Evolutionary conservation across 805 yeast genomes (phyloP), one percentile per base, ranked within the genome.

Genomic region (Candida fluviatilis): DNA sequence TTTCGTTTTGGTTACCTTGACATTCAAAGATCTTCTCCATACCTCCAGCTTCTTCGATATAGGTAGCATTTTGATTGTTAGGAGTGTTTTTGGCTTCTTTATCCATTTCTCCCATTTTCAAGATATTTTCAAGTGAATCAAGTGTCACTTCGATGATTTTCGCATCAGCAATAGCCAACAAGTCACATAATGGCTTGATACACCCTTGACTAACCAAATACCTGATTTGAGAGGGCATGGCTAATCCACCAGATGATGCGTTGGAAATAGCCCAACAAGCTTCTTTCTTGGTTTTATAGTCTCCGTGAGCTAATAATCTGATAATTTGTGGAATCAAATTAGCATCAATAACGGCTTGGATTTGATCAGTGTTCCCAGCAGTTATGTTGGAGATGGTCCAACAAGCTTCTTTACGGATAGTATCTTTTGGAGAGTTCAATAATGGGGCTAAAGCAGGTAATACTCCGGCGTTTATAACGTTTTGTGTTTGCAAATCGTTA

Each of bases 181-280:
- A 73, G 60, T 93, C 98, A 69, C 98, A 91, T 56, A 93, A 75
- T 26, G 99, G 98, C 70, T 90, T 91, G 65, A 93, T 90, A 68
- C 97, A 88, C 35, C 97, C 99, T 69, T 93, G 98, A 48, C 74
- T 71, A 25, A 93, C 99, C 49, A 93, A 76, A 65, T 89, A 93
- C 55, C 91, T 78, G 52, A 93, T 90, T 61, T 90, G 96, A 43
- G 88, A 96, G 5, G 98, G 98, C 61, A 80, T 84, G 31, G 82
- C 71, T 52, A 89, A 73, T 16, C 97, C 98, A 52, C 98, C 98
- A 7, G 96, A 85, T 13, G 96, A 86, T 27, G 99, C 98, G 60
- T 93, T 93, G 19, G 97, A 89, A 49, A 93, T 84, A 25, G 98
- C 98, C 99, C 99, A 93, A 73, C 98, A 91, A 3, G 99, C 99